A percentile compares a stretch with the other conserved stretches of the same genome.
Conservation (phyloP, 306 rosid species). For the Glycine latifolia region DNA sequence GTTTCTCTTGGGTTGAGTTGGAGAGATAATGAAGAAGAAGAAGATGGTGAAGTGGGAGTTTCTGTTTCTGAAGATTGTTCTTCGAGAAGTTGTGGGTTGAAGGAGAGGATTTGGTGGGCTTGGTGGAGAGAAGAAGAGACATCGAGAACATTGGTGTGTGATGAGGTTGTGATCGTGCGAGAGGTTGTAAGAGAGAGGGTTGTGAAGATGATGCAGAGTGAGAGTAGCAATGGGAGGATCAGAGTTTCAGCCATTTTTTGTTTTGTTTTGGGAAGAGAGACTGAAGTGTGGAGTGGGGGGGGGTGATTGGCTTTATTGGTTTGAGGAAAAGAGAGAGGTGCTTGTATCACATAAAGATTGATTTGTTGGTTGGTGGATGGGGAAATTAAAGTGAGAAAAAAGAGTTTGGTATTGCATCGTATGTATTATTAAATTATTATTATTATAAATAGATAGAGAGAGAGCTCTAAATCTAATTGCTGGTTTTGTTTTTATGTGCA, state of each 20-base stretch:
- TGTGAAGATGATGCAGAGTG: conserved; percentile 18
- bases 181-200: conserved; percentile 39
- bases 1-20: conserved; percentile 63
- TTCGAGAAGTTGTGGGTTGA: conserved; percentile 48
- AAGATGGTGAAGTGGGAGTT: conserved; percentile 12
- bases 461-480: background rate
- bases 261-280: too few relatives aligned
- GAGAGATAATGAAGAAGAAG: conserved; percentile 43
- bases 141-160: conserved; percentile 55
- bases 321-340: conserved; percentile 4
- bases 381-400: conserved; percentile 26
- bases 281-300: background rate
- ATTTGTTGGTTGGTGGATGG: conserved; percentile 52
- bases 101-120: conserved; percentile 62
- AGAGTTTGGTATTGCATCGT: conserved; percentile 17
- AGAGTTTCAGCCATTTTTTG: conserved; percentile 51
- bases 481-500: conserved; percentile 13
- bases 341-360: conserved; percentile 8
- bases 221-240: background rate
- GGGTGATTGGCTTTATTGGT: conserved; percentile 53
- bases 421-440: background rate
- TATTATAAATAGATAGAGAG: background rate
- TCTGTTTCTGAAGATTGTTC: background rate
- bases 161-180: conserved; percentile 39
- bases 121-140: conserved; percentile 63